Evolutionary conservation across 768 basidiomycete genomes (phyloP).

Genomic region (Pisolithus sp.): DNA sequence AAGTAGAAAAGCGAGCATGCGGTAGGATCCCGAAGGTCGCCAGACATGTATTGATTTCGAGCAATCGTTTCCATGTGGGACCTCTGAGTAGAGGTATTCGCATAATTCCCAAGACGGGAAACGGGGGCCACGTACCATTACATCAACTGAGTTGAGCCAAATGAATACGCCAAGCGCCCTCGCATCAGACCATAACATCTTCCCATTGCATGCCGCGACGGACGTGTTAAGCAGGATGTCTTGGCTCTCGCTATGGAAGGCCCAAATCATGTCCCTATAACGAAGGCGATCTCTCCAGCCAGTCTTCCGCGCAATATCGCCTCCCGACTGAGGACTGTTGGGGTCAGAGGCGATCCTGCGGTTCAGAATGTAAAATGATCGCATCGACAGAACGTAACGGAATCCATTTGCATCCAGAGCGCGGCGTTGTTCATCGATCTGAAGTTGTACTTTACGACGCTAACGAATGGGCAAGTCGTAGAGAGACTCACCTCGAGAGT

Average conservation of each 20-base stretch:
- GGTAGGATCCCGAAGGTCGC: slow-evolving; percentile 83
- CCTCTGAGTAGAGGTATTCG: slow-evolving; percentile 41
- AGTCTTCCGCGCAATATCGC: slow-evolving; percentile 36
- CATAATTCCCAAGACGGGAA: not conserved
- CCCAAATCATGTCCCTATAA: slow-evolving; percentile 96
- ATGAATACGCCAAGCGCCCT: slow-evolving; percentile 78
- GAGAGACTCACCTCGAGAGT: slow-evolving; percentile 66
- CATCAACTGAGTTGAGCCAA: slow-evolving; percentile 78
- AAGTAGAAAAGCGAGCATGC: slow-evolving; percentile 91
- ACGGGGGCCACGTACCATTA: slow-evolving; percentile 50
- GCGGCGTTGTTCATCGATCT: slow-evolving; percentile 90
- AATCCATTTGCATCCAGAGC: slow-evolving; percentile 88
- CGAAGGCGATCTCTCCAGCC: slow-evolving; percentile 72
- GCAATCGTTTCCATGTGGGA: slow-evolving; percentile 82
- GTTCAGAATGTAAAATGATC: slow-evolving; percentile 85
- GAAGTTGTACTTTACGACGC: slow-evolving; percentile 3
- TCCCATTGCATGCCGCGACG: slow-evolving; percentile 65
- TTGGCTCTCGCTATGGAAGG: slow-evolving; percentile 92
- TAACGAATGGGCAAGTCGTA: not conserved
- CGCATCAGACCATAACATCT: slow-evolving; percentile 89
- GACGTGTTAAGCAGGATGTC: slow-evolving; percentile 72
- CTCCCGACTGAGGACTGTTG: slow-evolving; percentile 41
- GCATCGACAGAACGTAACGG: slow-evolving; percentile 88
- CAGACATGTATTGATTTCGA: slow-evolving; percentile 86
- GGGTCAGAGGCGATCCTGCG: slow-evolving; percentile 46